A percentile compares a stretch with the other conserved stretches of the same genome.
phyloP scores from a whole-genome alignment of 176 grass and related monocot genomes.

The Carex littledalei region DNA sequence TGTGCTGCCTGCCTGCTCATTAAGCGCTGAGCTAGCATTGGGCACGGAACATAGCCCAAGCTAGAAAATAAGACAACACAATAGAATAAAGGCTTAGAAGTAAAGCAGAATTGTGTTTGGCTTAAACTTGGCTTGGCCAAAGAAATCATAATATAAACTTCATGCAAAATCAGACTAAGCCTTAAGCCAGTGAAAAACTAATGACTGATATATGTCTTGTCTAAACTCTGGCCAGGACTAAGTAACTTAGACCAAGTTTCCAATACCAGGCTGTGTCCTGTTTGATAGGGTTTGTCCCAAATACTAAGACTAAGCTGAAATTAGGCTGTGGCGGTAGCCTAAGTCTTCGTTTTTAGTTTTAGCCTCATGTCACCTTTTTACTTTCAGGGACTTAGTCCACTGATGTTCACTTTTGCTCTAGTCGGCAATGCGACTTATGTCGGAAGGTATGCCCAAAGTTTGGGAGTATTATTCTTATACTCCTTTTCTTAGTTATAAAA shows the following conservation, averaged over 20 bases:
- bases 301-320: neutral
- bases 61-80: neutral
- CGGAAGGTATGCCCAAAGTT: slow-evolving; percentile 59
- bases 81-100: neutral
- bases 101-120: neutral
- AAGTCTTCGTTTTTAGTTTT: neutral
- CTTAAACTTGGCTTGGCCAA: neutral
- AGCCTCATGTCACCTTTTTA: neutral
- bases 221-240: neutral
- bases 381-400: slow-evolving; percentile 76
- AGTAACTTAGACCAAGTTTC: neutral
- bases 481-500: neutral
- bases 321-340: neutral
- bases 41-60: neutral
- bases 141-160: neutral
- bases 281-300: neutral
- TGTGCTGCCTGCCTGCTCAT: neutral
- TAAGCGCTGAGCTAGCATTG: neutral
- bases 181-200: neutral
- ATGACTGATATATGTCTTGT: neutral
- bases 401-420: slow-evolving; percentile 94
- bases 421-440: slow-evolving; percentile 85
- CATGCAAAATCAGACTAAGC: neutral
- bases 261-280: neutral
- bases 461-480: neutral